These are phyloP conservation scores for Coleophoma eucalyptorum DNA, from an alignment of 2,329 filamentous ascomycete genomes.

Conservation along the genomic window DNA sequence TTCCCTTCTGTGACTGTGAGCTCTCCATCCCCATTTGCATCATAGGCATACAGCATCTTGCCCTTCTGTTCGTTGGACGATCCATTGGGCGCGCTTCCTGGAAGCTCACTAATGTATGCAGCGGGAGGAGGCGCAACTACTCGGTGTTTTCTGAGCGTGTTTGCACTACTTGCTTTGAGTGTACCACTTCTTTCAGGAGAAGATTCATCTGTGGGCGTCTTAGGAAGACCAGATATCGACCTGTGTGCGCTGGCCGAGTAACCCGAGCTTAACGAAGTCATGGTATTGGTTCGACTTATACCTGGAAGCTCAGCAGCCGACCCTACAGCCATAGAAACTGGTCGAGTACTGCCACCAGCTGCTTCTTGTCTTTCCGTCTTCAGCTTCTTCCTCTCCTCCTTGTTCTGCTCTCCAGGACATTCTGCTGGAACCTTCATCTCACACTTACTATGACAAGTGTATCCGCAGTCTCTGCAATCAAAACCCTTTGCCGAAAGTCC, in stretches of 20 bases:
- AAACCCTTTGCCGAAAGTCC: constrained; percentile 94
- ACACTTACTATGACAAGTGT: constrained; percentile 97
- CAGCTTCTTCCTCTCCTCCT: constrained; percentile 93
- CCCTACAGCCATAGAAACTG: constrained; percentile 6
- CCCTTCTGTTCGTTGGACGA: constrained; percentile 59
- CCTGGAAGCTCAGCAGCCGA: constrained; percentile 57
- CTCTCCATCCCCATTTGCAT: constrained; percentile 77
- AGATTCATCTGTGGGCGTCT: constrained; percentile 48
- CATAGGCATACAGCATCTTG: constrained; percentile 87
- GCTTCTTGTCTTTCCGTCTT: constrained; percentile 82
- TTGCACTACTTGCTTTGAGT: constrained; percentile 17
- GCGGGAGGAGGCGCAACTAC: constrained; percentile 84
- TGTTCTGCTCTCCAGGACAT: constrained; percentile 88
- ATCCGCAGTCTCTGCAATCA: constrained; percentile 93
- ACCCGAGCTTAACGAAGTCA: constrained; percentile 85
- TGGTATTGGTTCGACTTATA: constrained; percentile 75
- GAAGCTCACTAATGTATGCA: constrained; percentile 70
- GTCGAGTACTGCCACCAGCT: constrained; percentile 46
- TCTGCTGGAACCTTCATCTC: constrained; percentile 98
- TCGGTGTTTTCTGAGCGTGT: constrained; percentile 53
- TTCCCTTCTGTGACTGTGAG: constrained; percentile 75
- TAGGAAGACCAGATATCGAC: constrained; percentile 61
- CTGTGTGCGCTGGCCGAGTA: constrained; percentile 77
- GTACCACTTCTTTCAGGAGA: constrained; percentile 29
- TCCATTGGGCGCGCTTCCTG: constrained; percentile 44